Conservation (phyloP, 352 stramenopile species). For the Ochromonadaceae sp. region DNA sequence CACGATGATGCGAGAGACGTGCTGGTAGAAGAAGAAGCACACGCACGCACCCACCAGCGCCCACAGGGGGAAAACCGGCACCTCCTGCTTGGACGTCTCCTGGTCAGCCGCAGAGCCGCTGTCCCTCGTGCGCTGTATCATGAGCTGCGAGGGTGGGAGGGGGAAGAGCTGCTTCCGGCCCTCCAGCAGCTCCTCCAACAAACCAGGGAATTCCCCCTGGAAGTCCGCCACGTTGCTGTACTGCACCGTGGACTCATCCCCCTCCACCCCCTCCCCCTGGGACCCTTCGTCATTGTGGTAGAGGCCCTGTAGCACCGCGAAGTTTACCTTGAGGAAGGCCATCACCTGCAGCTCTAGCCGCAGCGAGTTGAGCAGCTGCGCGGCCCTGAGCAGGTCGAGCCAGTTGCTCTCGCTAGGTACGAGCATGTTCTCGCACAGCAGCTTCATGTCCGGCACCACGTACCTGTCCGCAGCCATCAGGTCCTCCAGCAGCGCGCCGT, state of each 20-base stretch:
- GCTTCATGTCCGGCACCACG: conserved; percentile 16
- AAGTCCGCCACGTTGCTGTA: background rate
- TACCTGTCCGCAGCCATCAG: conserved; percentile 18
- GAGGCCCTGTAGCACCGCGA: background rate
- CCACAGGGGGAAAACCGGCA: background rate
- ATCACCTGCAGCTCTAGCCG: conserved; percentile 7
- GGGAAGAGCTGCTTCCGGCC: background rate
- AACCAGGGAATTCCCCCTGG: background rate
- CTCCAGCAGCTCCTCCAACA: background rate
- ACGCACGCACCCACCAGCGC: background rate
- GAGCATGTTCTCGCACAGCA: conserved; percentile 16
- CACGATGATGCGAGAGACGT: background rate
- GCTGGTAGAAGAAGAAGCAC: background rate
- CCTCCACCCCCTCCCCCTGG: background rate
- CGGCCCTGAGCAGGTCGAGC: conserved; percentile 12
- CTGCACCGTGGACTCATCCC: background rate
- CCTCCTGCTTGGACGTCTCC: background rate
- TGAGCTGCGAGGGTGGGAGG: background rate
- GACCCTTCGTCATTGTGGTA: too few relatives aligned
- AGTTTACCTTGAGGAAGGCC: conserved; percentile 19
- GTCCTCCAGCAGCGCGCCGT: conserved; percentile 21
- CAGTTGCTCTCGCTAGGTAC: conserved; percentile 11
- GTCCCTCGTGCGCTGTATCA: background rate
- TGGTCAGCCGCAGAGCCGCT: too few relatives aligned
- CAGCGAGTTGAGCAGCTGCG: background rate